Percentiles rank a stretch among this genome's conserved stretches.
Evolutionary conservation across 495 filamentous ascomycete genomes (phyloP).

Genomic region (Darksidea phi): DNA sequence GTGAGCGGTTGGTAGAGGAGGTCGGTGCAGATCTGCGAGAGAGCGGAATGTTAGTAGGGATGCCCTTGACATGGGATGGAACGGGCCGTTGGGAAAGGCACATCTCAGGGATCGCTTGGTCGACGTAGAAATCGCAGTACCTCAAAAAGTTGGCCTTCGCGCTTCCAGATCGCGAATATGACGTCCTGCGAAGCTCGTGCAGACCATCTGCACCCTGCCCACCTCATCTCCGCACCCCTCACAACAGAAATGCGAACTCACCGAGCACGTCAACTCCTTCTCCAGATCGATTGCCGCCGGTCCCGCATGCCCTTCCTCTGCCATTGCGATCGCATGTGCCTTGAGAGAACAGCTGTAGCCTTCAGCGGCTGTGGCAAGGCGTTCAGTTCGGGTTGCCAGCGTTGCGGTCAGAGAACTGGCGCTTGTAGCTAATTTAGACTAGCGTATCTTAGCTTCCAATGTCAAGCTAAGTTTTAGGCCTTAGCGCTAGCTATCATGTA

Average conservation of each 20-base stretch:
- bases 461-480: no score
- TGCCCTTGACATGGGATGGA: slow-evolving; percentile 7
- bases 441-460: no score
- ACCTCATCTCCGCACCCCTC: background rate
- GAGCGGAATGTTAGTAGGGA: slow-evolving; percentile 25
- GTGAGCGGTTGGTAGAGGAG: slow-evolving; percentile 93
- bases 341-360: background rate
- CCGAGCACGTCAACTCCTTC: slow-evolving; percentile 88
- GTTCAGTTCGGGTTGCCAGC: slow-evolving; percentile 2
- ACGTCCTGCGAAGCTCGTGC: background rate
- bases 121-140: background rate
- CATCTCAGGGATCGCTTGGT: background rate
- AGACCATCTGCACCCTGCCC: background rate
- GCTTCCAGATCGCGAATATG: background rate
- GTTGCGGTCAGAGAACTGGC: background rate
- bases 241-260: slow-evolving; percentile 49
- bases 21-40: slow-evolving; percentile 84
- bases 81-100: background rate
- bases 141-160: background rate
- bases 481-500: no score
- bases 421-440: no score
- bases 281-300: slow-evolving; percentile 64
- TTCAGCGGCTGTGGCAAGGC: background rate
- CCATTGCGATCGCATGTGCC: slow-evolving; percentile 34
- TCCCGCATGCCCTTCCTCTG: slow-evolving; percentile 38